phyloP scores from a whole-genome alignment of 352 stramenopile genomes.

The Phytopythium oedochilum region DNA sequence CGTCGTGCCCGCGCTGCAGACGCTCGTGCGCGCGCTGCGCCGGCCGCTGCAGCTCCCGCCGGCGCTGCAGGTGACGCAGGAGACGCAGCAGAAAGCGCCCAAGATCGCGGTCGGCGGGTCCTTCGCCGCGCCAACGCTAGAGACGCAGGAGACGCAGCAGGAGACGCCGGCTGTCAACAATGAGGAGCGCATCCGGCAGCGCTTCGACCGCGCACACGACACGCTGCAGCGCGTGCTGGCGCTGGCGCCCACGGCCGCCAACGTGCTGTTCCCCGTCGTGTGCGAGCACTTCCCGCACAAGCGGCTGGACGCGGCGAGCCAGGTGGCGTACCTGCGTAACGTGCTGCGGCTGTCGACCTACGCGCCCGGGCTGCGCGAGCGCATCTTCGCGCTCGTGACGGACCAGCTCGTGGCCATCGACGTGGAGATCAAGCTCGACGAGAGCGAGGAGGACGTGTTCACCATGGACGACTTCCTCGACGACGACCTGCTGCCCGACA shows the following conservation, averaged over 20 bases:
- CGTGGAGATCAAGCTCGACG: constrained; percentile 87
- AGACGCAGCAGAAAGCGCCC: no score
- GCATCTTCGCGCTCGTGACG: constrained; percentile 79
- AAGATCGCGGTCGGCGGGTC: constrained; percentile 44
- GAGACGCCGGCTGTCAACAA: constrained; percentile 20
- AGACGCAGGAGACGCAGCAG: constrained; percentile 7
- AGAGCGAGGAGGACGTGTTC: constrained; percentile 81
- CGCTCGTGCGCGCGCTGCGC: constrained; percentile 75
- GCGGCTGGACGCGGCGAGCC: constrained; percentile 54
- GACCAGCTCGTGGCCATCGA: constrained; percentile 85
- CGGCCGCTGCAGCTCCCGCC: constrained; percentile 43
- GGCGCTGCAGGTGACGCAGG: constrained; percentile 19
- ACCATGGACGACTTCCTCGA: constrained; percentile 81
- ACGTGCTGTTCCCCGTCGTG: constrained; percentile 72
- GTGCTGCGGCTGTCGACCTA: constrained; percentile 67
- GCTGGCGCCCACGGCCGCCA: constrained; percentile 69
- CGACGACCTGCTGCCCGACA: constrained; percentile 61
- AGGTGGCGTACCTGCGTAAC: constrained; percentile 72
- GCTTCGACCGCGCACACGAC: constrained; percentile 56
- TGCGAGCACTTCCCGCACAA: constrained; percentile 84
- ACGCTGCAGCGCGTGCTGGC: constrained; percentile 61
- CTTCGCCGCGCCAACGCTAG: constrained; percentile 18
- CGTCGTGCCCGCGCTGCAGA: constrained; percentile 75
- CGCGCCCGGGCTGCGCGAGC: constrained; percentile 65
- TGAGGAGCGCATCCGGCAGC: constrained; percentile 47